phyloP scores from a whole-genome alignment of 345 rosid species.

The Boechera divaricarpa region DNA sequence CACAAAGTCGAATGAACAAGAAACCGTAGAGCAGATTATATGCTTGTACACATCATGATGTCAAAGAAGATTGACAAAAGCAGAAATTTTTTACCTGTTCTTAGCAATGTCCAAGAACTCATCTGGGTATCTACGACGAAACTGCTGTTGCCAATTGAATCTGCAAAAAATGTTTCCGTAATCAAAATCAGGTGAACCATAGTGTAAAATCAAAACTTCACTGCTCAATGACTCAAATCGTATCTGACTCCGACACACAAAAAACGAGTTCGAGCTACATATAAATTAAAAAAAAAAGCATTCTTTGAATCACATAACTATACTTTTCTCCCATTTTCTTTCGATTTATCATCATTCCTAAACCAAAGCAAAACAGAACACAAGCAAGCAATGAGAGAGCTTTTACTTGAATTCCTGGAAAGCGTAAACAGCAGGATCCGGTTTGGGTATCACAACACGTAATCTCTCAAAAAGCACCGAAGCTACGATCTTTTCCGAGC shows the following conservation, averaged over 20 bases:
- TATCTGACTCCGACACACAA: not conserved
- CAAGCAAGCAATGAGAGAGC: conserved; percentile 11
- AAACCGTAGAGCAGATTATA: not conserved
- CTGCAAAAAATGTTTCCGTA: conserved; percentile 45
- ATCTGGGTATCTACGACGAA: conserved; percentile 84
- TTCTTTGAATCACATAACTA: not conserved
- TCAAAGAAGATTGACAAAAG: not conserved
- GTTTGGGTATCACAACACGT: conserved; percentile 88
- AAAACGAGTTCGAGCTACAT: not conserved
- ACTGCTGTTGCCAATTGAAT: conserved; percentile 90
- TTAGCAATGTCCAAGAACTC: conserved; percentile 90
- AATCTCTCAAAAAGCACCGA: conserved; percentile 95
- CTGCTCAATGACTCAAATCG: not conserved
- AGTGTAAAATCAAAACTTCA: not conserved
- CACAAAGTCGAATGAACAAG: conserved; percentile 3
- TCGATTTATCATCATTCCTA: conserved; percentile 4
- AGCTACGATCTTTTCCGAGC: conserved; percentile 78
- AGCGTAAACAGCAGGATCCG: conserved; percentile 84
- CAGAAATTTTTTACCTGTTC: conserved; percentile 53
- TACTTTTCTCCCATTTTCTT: not conserved
- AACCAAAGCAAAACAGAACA: not conserved
- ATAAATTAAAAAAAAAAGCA: not conserved
- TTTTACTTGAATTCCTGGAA: conserved; percentile 96
- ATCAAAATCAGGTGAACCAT: not conserved
- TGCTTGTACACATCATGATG: not conserved